phyloP scores from a whole-genome alignment of 164 flowering plant genomes.

The Vitis cinerea region DNA sequence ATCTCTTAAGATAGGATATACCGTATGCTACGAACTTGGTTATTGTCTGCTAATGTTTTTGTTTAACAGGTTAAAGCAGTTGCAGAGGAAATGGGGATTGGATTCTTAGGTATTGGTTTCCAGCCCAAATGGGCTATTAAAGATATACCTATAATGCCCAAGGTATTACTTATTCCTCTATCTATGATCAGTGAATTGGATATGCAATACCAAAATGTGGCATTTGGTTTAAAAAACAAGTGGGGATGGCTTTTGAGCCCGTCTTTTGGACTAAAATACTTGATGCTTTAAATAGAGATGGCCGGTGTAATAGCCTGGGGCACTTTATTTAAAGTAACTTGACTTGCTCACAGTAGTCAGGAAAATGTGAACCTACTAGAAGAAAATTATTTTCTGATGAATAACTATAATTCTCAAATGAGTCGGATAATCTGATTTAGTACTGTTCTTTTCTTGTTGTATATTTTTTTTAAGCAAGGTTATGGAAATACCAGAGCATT shows the following conservation, averaged over 20 bases:
- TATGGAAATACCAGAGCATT: no score
- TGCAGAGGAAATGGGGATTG: slow-evolving; percentile 94
- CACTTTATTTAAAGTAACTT: neutral
- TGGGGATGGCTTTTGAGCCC: neutral
- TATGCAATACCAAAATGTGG: no score
- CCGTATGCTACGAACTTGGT: neutral
- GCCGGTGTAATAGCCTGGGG: neutral
- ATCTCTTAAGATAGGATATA: neutral
- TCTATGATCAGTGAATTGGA: neutral
- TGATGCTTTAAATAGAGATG: neutral
- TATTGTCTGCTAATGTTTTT: slow-evolving; percentile 2
- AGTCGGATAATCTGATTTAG: no score
- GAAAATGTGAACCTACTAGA: no score
- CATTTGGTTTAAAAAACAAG: neutral
- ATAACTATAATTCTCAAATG: no score
- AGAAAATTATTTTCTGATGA: no score
- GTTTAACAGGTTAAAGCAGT: slow-evolving; percentile 89
- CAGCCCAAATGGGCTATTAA: slow-evolving; percentile 89
- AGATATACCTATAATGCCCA: slow-evolving; percentile 97
- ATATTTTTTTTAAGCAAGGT: no score
- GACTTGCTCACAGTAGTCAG: neutral
- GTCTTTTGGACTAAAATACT: neutral
- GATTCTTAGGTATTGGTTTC: slow-evolving; percentile 92
- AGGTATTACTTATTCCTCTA: slow-evolving; percentile 45
- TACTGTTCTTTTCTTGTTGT: no score